Percentiles rank a stretch among this genome's conserved stretches.
Evolutionary conservation across 768 basidiomycete species (phyloP).

Genomic region (Boletus rufocinnamomeus): DNA sequence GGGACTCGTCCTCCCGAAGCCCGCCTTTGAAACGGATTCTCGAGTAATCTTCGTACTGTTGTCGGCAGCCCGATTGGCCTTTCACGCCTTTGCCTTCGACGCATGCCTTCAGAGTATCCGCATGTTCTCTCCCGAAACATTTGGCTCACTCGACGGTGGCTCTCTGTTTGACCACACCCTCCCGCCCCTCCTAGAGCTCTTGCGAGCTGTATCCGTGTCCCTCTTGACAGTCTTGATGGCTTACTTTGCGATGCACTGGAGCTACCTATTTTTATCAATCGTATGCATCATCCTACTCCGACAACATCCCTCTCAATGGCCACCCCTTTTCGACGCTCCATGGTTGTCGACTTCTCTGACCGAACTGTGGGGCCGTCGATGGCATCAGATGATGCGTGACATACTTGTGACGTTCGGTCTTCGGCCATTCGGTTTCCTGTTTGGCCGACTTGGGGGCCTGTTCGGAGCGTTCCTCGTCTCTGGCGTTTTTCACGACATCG

Average conservation of each 20-base stretch:
- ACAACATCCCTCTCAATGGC: constrained; percentile 56
- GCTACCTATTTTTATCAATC: constrained; percentile 44
- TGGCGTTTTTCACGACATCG: constrained; percentile 56
- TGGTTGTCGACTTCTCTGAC: constrained; percentile 57
- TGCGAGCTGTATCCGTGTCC: constrained; percentile 45
- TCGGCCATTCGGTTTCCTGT: constrained; percentile 42
- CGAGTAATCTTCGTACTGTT: constrained; percentile 16
- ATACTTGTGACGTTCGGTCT: constrained; percentile 51
- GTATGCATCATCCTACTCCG: constrained; percentile 46
- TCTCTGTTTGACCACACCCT: constrained; percentile 40
- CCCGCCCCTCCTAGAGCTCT: constrained; percentile 34
- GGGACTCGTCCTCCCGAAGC: constrained; percentile 17
- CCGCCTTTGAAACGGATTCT: constrained; percentile 18
- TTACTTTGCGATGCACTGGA: constrained; percentile 46
- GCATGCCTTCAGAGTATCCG: constrained; percentile 15
- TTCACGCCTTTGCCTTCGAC: constrained; percentile 13
- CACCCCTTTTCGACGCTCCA: constrained; percentile 58
- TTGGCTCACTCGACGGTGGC: constrained; percentile 37
- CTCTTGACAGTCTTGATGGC: constrained; percentile 46
- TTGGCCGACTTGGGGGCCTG: constrained; percentile 51
- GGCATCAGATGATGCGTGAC: constrained; percentile 68
- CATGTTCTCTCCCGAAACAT: constrained; percentile 40
- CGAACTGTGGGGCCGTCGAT: constrained; percentile 61
- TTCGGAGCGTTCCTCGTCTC: constrained; percentile 61
- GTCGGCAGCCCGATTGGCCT: constrained; percentile 8